A percentile compares a stretch with the other conserved stretches of the same genome.
Evolutionary conservation across 352 stramenopile genomes (phyloP).

Genomic region (Globisporangium iwayamae): DNA sequence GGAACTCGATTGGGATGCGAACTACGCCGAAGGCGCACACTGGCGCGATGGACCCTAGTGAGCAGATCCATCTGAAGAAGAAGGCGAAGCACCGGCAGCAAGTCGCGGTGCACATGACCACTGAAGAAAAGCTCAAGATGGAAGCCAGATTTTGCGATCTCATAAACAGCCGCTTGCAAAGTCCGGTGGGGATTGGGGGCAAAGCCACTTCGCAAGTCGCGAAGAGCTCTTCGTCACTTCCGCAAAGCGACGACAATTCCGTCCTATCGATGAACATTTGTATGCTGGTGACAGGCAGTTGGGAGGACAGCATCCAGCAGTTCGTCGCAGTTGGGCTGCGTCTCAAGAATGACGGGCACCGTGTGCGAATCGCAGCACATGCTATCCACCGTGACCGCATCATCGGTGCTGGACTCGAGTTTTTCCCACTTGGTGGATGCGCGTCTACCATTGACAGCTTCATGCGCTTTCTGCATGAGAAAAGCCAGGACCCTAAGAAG

Average conservation of each 20-base stretch:
- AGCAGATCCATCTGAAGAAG: constrained; percentile 30
- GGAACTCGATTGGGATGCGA: constrained; percentile 36
- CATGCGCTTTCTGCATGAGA: constrained; percentile 38
- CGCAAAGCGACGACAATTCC: no score
- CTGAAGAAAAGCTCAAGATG: constrained; percentile 36
- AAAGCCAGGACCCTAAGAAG: constrained; percentile 7
- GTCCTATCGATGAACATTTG: constrained; percentile 53
- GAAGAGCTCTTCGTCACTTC: no score
- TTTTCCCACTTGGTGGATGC: constrained; percentile 60
- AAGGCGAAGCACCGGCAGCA: constrained; percentile 26
- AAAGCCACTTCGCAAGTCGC: no score
- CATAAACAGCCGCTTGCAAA: constrained; percentile 24
- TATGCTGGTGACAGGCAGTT: constrained; percentile 63
- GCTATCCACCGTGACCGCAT: constrained; percentile 70
- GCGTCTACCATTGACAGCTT: constrained; percentile 45
- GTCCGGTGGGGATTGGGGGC: no score
- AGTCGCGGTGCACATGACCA: constrained; percentile 40
- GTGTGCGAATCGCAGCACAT: constrained; percentile 88
- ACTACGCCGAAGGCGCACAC: constrained; percentile 42
- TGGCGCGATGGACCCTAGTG: constrained; percentile 46
- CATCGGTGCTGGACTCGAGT: constrained; percentile 50
- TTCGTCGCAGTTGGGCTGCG: constrained; percentile 71
- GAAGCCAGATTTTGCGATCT: constrained; percentile 37
- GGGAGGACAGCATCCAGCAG: constrained; percentile 66
- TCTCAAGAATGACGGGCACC: constrained; percentile 81